Evolutionary conservation across 345 rosid species (phyloP).

Genomic region (Boechera stricta): DNA sequence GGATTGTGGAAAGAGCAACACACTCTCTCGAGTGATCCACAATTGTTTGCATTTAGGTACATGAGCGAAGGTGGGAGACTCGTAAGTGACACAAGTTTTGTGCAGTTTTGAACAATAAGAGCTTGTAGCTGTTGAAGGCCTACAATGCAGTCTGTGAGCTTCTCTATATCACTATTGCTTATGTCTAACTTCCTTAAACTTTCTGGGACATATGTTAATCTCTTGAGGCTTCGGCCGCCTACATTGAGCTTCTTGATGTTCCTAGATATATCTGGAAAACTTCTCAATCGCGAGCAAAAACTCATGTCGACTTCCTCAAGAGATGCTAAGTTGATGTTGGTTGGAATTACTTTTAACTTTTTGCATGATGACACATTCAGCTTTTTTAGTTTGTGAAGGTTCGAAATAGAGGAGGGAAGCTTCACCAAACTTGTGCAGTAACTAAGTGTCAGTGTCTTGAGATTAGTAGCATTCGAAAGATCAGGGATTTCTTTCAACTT

Average conservation of each 20-base stretch:
- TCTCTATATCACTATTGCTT: background rate
- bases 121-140: background rate
- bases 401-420: slow-evolving; percentile 24
- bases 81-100: background rate
- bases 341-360: slow-evolving; percentile 19
- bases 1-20: background rate
- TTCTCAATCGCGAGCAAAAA: slow-evolving; percentile 18
- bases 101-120: background rate
- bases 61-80: background rate
- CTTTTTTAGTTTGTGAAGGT: slow-evolving; percentile 28
- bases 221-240: background rate
- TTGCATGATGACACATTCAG: background rate
- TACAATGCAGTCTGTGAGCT: background rate
- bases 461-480: slow-evolving; percentile 34
- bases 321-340: slow-evolving; percentile 21
- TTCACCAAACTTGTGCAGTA: slow-evolving; percentile 33
- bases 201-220: background rate
- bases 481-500: slow-evolving; percentile 36
- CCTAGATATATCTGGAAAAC: slow-evolving; percentile 31
- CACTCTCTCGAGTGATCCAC: background rate
- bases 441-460: slow-evolving; percentile 15
- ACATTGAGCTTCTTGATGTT: slow-evolving; percentile 7
- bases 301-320: slow-evolving; percentile 7
- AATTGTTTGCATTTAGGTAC: accelerated
- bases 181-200: background rate